Percentiles rank a stretch among this genome's conserved stretches.
These are phyloP conservation scores for Paraphaeosphaeria minitans DNA, from an alignment of 2,329 filamentous ascomycete genomes.

Conservation along the genomic window DNA sequence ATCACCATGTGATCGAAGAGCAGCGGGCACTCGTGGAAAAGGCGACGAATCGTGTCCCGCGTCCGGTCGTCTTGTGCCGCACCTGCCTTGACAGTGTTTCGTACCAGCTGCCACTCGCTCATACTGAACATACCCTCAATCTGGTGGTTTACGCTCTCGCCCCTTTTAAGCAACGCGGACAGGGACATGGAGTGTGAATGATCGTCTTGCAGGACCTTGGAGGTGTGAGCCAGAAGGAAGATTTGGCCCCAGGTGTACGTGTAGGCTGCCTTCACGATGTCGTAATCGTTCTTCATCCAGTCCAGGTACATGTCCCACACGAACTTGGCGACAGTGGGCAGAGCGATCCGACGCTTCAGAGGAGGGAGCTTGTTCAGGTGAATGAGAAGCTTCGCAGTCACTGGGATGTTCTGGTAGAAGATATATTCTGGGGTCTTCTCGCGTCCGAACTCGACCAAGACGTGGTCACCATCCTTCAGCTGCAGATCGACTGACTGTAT, in stretches of 20 bases:
- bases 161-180: background rate
- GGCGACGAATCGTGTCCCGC: background rate
- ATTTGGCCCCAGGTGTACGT: background rate
- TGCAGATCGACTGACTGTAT: background rate
- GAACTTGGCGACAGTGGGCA: background rate
- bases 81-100: background rate
- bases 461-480: background rate
- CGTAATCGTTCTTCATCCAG: background rate
- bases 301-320: conserved; percentile 1
- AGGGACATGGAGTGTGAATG: background rate
- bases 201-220: conserved; percentile 1
- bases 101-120: background rate
- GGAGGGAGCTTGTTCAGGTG: background rate
- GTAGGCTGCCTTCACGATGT: background rate
- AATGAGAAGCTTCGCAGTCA: conserved; percentile 3
- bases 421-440: background rate
- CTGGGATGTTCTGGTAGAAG: background rate
- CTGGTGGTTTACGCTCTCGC: background rate
- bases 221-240: background rate
- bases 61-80: background rate
- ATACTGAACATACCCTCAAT: background rate
- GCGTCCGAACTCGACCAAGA: background rate
- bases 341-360: background rate
- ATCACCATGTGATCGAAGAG: too few relatives aligned
- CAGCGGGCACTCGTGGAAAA: background rate